Conservation (phyloP, 2,329 filamentous ascomycete genomes). For the Atkinsonella hypoxylon region DNA sequence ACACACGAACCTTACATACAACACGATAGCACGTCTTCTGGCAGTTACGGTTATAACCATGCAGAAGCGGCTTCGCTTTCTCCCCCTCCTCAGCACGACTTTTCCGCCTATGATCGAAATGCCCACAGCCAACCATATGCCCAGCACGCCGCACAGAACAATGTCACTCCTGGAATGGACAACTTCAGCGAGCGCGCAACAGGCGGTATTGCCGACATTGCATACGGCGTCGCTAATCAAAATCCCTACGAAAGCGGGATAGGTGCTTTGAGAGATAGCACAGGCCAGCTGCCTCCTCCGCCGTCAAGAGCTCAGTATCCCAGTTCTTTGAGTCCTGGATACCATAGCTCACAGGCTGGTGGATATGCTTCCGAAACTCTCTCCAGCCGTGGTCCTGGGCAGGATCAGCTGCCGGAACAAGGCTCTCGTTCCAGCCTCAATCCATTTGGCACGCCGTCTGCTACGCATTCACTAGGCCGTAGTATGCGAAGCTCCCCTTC, state of each 20-base stretch:
- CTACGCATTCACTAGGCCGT: conserved; percentile 33
- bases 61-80: background rate
- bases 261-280: conserved; percentile 41
- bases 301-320: conserved; percentile 22
- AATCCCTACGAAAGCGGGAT: conserved; percentile 53
- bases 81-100: conserved; percentile 12
- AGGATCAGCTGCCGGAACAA: conserved; percentile 17
- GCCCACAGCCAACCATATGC: conserved; percentile 16
- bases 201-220: conserved; percentile 57
- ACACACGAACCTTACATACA: background rate
- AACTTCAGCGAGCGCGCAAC: conserved; percentile 51
- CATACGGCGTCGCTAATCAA: conserved; percentile 51
- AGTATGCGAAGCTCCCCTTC: conserved; percentile 33
- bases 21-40: conserved; percentile 1
- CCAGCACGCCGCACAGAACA: conserved; percentile 15
- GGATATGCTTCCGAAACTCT: conserved; percentile 10
- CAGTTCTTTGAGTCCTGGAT: conserved; percentile 8
- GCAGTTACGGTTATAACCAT: background rate
- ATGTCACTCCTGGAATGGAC: conserved; percentile 50
- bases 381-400: background rate
- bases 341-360: conserved; percentile 10
- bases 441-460: conserved; percentile 23
- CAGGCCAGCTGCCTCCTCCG: conserved; percentile 24
- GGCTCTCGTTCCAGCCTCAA: conserved; percentile 32
- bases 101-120: conserved; percentile 12